Conservation (phyloP, 31 red algal genomes). For the Odonthalia washingtoniensis region DNA sequence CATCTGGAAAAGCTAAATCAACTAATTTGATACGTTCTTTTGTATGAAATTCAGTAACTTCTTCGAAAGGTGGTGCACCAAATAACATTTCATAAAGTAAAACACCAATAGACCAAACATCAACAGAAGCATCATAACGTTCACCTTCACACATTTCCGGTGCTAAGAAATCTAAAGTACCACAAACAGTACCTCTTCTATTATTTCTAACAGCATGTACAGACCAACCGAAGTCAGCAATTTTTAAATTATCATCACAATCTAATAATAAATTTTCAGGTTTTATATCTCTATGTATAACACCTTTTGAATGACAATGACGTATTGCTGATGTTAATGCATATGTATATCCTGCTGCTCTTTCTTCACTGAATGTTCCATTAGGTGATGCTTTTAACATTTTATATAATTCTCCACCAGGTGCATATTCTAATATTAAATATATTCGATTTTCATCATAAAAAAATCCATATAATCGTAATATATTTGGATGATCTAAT, state of each 20-base stretch:
- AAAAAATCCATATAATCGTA: constrained; percentile 95
- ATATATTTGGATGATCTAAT: constrained; percentile 91
- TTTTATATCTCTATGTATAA: constrained; percentile 99
- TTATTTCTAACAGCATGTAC: constrained; percentile 86
- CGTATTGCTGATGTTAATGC: constrained; percentile 84
- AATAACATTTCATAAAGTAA: constrained; percentile 95
- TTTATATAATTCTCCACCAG: constrained; percentile 95
- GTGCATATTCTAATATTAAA: constrained; percentile 96
- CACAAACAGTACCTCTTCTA: constrained; percentile 88
- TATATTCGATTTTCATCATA: constrained; percentile 91
- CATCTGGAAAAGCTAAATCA: constrained; percentile 75
- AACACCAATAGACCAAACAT: constrained; percentile 95
- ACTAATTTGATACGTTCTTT: constrained; percentile 77
- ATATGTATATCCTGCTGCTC: constrained; percentile 80
- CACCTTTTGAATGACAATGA: no score
- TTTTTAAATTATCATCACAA: constrained; percentile 83
- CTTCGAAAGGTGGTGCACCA: constrained; percentile 93
- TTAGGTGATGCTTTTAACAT: constrained; percentile 65
- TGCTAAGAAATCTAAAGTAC: constrained; percentile 96
- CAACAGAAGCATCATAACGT: constrained; percentile 71
- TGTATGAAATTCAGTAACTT: constrained; percentile 61
- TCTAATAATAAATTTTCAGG: constrained; percentile 97
- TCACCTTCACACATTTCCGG: constrained; percentile 94
- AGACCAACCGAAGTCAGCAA: constrained; percentile 99
- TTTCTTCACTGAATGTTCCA: constrained; percentile 76